A percentile compares a stretch with the other conserved stretches of the same genome.
These are phyloP conservation scores for Mallotus nudiflorus DNA, from an alignment of 345 rosid genomes.

Conservation along the genomic window DNA sequence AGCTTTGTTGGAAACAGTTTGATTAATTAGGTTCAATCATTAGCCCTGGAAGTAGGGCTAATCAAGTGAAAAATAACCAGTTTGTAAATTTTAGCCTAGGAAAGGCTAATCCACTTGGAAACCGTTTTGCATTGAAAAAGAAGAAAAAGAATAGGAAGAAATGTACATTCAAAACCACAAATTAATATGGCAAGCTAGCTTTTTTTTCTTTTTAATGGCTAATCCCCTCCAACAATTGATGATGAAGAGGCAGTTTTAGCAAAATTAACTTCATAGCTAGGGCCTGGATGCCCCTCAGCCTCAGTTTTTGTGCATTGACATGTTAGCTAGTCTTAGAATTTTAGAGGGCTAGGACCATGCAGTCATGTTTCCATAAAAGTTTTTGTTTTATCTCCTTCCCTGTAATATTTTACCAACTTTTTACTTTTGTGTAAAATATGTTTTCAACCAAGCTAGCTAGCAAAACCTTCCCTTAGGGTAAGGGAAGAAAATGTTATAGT, in stretches of 20 bases:
- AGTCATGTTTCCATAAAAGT: slow-evolving; percentile 37
- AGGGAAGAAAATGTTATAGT: slow-evolving; percentile 43
- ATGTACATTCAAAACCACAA: slow-evolving; percentile 46
- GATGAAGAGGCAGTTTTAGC: slow-evolving; percentile 41
- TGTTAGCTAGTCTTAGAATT: slow-evolving; percentile 55
- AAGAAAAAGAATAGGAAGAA: slow-evolving; percentile 32
- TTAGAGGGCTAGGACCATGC: slow-evolving; percentile 56
- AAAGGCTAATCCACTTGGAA: slow-evolving; percentile 55
- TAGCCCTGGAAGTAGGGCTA: slow-evolving; percentile 32
- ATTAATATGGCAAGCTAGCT: slow-evolving; percentile 39
- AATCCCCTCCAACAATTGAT: slow-evolving; percentile 41
- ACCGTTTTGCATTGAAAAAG: slow-evolving; percentile 42
- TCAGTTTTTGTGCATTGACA: slow-evolving; percentile 41
- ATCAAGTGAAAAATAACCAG: slow-evolving; percentile 24
- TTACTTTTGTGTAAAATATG: no score
- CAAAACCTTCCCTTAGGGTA: slow-evolving; percentile 46
- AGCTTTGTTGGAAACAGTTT: slow-evolving; percentile 37
- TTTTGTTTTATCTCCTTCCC: neutral
- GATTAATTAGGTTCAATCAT: slow-evolving; percentile 5
- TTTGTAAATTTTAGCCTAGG: slow-evolving; percentile 51
- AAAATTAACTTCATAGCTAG: slow-evolving; percentile 7
- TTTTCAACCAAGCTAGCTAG: slow-evolving; percentile 31
- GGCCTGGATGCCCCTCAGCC: slow-evolving; percentile 30
- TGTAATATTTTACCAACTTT: slow-evolving; percentile 4
- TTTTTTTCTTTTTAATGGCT: slow-evolving; percentile 30